Conservation (phyloP, 371 early-diverging fungal species). For the Mortierella sp. region DNA sequence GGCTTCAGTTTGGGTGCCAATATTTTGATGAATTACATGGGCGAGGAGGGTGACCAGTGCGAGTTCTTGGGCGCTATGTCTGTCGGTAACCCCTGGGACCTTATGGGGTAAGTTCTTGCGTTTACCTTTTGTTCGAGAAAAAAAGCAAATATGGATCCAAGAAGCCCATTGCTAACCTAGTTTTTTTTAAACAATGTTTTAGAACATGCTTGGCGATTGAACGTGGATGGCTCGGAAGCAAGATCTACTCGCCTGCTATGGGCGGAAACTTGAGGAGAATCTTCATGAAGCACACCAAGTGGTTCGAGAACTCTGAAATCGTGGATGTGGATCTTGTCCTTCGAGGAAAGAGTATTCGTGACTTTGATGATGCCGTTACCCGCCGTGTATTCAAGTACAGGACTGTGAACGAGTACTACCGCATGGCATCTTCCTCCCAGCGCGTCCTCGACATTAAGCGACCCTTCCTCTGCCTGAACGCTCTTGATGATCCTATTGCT, state of each 20-base stretch:
- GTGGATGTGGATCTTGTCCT: constrained; percentile 71
- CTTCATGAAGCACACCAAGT: constrained; percentile 72
- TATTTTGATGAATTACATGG: constrained; percentile 91
- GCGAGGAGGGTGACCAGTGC: constrained; percentile 85
- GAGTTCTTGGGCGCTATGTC: constrained; percentile 83
- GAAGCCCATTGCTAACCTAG: background rate
- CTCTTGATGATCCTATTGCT: constrained; percentile 95
- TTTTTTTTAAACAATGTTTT: constrained; percentile 35
- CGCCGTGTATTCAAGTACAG: constrained; percentile 78
- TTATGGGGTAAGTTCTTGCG: constrained; percentile 61
- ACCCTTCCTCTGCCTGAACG: constrained; percentile 87
- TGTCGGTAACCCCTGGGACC: constrained; percentile 91
- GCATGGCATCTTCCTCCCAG: constrained; percentile 79
- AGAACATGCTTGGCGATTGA: constrained; percentile 46
- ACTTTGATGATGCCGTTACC: constrained; percentile 87
- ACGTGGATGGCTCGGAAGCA: constrained; percentile 34
- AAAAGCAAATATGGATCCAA: no score
- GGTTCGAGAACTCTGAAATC: constrained; percentile 64
- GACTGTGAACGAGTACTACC: constrained; percentile 90
- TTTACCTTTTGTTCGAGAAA: background rate
- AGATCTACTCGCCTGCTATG: constrained; percentile 65
- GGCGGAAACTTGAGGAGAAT: constrained; percentile 75
- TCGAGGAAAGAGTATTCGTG: constrained; percentile 65
- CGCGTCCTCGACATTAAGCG: constrained; percentile 80
- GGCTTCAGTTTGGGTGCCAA: constrained; percentile 96